A percentile compares a stretch with the other conserved stretches of the same genome.
phyloP scores from a whole-genome alignment of 1,139 yeast genomes.

The Suhomyces bribrorum region DNA sequence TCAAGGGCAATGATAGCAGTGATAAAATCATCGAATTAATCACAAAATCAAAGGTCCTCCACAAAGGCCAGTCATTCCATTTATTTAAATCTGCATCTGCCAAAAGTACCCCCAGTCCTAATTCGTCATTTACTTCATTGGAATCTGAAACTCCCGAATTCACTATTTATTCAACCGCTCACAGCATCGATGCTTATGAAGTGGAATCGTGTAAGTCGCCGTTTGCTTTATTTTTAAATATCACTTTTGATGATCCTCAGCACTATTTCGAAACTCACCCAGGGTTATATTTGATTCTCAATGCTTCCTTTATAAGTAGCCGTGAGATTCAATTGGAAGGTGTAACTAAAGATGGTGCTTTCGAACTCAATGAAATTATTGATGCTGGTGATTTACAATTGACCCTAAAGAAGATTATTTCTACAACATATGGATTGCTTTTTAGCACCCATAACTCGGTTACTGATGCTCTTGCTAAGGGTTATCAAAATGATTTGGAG shows the following conservation, averaged over 20 bases:
- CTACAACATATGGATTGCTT: conserved; percentile 22
- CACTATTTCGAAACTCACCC: conserved; percentile 28
- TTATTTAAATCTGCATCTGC: conserved; percentile 52
- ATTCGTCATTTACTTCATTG: conserved; percentile 5
- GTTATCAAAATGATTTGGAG: conserved; percentile 26
- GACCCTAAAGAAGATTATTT: conserved; percentile 25
- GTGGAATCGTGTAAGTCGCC: conserved; percentile 63
- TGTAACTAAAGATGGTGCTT: conserved; percentile 25
- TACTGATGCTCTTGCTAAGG: conserved; percentile 25
- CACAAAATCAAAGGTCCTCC: conserved; percentile 75
- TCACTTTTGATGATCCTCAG: conserved; percentile 25
- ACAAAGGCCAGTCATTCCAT: conserved; percentile 85
- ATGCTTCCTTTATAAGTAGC: conserved; percentile 31
- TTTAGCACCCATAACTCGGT: conserved; percentile 25
- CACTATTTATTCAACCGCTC: conserved; percentile 75
- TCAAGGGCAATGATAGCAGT: conserved; percentile 15
- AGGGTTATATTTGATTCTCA: conserved; percentile 28
- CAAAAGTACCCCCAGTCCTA: background rate
- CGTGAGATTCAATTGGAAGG: conserved; percentile 33
- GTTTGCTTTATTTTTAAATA: conserved; percentile 66
- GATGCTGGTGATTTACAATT: conserved; percentile 23
- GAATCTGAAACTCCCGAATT: conserved; percentile 33
- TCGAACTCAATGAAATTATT: conserved; percentile 29
- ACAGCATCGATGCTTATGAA: conserved; percentile 60
- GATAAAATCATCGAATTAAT: conserved; percentile 61